phyloP scores from a whole-genome alignment of 2,329 filamentous ascomycete genomes.

The Aureobasidium sp. region DNA sequence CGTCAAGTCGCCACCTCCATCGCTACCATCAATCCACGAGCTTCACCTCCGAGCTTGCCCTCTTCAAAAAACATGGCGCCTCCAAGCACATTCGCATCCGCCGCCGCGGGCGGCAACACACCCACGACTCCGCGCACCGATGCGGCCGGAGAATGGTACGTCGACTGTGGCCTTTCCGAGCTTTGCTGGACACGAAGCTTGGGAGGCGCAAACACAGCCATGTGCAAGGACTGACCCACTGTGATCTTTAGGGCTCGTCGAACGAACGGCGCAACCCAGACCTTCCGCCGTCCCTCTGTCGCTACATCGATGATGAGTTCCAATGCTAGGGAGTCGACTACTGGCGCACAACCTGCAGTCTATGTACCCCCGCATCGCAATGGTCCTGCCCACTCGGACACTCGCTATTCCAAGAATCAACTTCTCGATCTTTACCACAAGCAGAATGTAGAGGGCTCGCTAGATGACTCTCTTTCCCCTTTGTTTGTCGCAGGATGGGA shows the following conservation, averaged over 20 bases:
- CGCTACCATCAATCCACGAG: background rate
- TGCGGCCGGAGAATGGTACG: slow-evolving; percentile 37
- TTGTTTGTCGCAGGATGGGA: slow-evolving; percentile 74
- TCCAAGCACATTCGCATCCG: slow-evolving; percentile 39
- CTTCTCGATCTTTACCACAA: slow-evolving; percentile 66
- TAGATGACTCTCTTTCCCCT: slow-evolving; percentile 55
- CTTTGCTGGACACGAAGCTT: background rate
- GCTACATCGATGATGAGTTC: slow-evolving; percentile 43
- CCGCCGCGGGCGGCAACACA: slow-evolving; percentile 37
- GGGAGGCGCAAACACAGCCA: slow-evolving; percentile 9
- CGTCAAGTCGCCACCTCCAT: background rate
- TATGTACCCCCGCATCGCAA: slow-evolving; percentile 59
- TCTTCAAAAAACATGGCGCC: slow-evolving; percentile 32
- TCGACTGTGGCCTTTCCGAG: slow-evolving; percentile 14
- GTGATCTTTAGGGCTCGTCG: slow-evolving; percentile 47
- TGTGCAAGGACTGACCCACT: background rate
- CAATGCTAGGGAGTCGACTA: slow-evolving; percentile 22
- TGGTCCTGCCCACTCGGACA: slow-evolving; percentile 41
- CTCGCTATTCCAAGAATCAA: slow-evolving; percentile 70
- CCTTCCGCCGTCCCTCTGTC: slow-evolving; percentile 55
- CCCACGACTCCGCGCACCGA: slow-evolving; percentile 32
- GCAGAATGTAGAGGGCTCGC: slow-evolving; percentile 47
- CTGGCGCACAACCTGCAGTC: slow-evolving; percentile 24
- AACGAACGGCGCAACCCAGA: slow-evolving; percentile 58
- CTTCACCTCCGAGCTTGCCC: slow-evolving; percentile 8